phyloP scores from a whole-genome alignment of 441 rosid species.

The Croton setiger region DNA sequence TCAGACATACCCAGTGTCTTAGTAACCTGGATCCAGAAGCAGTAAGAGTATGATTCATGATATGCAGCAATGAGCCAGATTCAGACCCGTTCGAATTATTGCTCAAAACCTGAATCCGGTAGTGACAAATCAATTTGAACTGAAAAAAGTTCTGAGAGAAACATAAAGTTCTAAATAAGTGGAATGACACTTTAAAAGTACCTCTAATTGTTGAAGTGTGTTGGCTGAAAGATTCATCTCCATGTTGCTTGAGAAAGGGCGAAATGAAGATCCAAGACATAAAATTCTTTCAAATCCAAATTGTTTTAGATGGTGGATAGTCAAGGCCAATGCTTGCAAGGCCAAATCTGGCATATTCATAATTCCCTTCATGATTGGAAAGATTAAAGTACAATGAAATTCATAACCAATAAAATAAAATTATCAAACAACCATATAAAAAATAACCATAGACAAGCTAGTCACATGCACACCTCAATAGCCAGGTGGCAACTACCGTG shows the following conservation, averaged over 20 bases:
- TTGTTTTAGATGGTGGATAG: conserved; percentile 63
- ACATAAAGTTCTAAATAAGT: conserved; percentile 1
- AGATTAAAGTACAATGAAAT: conserved; percentile 14
- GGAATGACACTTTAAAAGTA: conserved; percentile 20
- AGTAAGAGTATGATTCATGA: conserved; percentile 80
- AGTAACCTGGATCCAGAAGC: conserved; percentile 86
- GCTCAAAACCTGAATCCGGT: conserved; percentile 54
- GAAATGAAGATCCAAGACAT: conserved; percentile 65
- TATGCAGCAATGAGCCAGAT: conserved; percentile 71
- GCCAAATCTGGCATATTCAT: conserved; percentile 83
- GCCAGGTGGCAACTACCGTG: conserved; percentile 26
- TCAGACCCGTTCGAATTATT: conserved; percentile 77
- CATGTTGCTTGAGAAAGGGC: conserved; percentile 59
- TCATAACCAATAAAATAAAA: conserved; percentile 6
- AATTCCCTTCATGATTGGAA: conserved; percentile 45
- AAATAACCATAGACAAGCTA: neutral
- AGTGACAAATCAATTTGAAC: conserved; percentile 18
- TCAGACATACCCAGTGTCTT: conserved; percentile 75
- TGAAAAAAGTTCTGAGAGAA: conserved; percentile 18
- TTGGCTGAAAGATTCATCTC: conserved; percentile 90
- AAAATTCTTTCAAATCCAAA: conserved; percentile 87
- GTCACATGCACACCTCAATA: conserved; percentile 43
- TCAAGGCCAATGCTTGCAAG: conserved; percentile 78
- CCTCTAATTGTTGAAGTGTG: conserved; percentile 93
- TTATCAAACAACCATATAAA: neutral